Conservation (phyloP, 2,329 filamentous ascomycete genomes). For the Onygenales sp. region DNA sequence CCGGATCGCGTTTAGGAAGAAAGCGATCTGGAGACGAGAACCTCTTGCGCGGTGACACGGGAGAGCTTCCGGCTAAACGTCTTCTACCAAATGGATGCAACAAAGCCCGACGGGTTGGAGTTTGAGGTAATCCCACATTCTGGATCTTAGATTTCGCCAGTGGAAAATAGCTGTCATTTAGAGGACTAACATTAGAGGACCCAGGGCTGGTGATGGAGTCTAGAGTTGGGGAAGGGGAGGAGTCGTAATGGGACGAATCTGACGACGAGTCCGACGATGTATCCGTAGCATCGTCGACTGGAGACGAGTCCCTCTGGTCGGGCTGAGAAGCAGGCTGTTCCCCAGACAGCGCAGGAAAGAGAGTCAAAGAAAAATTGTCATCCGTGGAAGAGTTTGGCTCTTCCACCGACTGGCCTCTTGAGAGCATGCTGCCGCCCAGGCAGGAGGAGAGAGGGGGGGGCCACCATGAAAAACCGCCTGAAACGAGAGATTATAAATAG, state of each 20-base stretch:
- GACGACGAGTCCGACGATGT: not conserved
- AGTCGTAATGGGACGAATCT: not conserved
- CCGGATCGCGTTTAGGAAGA: slow-evolving; percentile 39
- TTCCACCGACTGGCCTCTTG: slow-evolving; percentile 19
- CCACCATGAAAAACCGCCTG: slow-evolving; percentile 1
- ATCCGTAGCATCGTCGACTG: not conserved
- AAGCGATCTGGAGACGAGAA: slow-evolving; percentile 48
- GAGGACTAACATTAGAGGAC: not conserved
- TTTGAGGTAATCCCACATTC: not conserved
- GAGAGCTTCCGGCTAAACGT: slow-evolving; percentile 6
- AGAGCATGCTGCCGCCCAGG: slow-evolving; percentile 14
- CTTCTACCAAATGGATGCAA: not conserved
- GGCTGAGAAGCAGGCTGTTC: slow-evolving; percentile 3
- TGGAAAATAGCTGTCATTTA: not conserved
- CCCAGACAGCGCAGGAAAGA: slow-evolving; percentile 7
- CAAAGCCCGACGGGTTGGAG: not conserved
- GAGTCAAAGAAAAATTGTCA: slow-evolving; percentile 8
- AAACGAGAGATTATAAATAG: not conserved
- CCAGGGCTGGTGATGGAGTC: not conserved
- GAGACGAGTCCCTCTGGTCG: not conserved
- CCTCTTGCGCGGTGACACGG: slow-evolving; percentile 10
- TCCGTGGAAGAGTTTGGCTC: slow-evolving; percentile 11
- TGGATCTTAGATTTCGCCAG: not conserved
- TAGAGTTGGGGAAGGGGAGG: not conserved
- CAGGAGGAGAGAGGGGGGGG: not conserved